These are phyloP conservation scores for carrot (Daucus carota) DNA, from an alignment of 129 eudicot species.

Conservation along the genomic window DNA sequence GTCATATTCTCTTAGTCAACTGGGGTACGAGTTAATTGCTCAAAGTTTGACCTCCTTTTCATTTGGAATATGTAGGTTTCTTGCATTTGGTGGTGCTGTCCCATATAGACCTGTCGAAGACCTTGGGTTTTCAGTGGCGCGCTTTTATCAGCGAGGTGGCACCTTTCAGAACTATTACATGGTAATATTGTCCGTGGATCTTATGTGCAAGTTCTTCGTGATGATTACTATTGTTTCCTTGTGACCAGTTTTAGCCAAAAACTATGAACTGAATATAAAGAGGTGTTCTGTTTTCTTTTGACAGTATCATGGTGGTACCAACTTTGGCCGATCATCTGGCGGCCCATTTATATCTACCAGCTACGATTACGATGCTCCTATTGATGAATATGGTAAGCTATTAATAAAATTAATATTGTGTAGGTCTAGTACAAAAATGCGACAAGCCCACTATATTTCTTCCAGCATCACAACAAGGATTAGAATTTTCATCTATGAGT, in stretches of 20 bases:
- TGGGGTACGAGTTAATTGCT: background rate
- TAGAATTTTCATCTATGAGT: background rate
- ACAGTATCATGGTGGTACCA: slow-evolving; percentile 98
- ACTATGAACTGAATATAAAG: background rate
- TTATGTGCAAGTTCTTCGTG: background rate
- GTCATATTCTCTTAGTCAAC: background rate
- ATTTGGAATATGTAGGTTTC: slow-evolving; percentile 41
- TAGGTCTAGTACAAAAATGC: background rate
- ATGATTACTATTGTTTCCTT: background rate
- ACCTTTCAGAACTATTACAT: slow-evolving; percentile 16
- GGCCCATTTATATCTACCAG: slow-evolving; percentile 85
- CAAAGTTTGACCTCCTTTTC: background rate
- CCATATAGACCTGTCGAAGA: slow-evolving; percentile 16
- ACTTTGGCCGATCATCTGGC: slow-evolving; percentile 77
- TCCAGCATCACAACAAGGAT: background rate
- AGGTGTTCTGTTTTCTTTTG: slow-evolving; percentile 7
- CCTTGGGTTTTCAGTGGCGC: slow-evolving; percentile 11
- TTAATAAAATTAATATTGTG: background rate
- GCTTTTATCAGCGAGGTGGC: slow-evolving; percentile 15
- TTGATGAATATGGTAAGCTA: slow-evolving; percentile 90
- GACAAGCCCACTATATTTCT: background rate
- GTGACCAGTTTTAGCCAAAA: background rate
- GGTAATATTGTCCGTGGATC: background rate
- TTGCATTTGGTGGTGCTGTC: slow-evolving; percentile 18
- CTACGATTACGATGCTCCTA: slow-evolving; percentile 97